phyloP scores from a whole-genome alignment of 139 green algal species.

The Auxenochlorella pyrenoidosa region DNA sequence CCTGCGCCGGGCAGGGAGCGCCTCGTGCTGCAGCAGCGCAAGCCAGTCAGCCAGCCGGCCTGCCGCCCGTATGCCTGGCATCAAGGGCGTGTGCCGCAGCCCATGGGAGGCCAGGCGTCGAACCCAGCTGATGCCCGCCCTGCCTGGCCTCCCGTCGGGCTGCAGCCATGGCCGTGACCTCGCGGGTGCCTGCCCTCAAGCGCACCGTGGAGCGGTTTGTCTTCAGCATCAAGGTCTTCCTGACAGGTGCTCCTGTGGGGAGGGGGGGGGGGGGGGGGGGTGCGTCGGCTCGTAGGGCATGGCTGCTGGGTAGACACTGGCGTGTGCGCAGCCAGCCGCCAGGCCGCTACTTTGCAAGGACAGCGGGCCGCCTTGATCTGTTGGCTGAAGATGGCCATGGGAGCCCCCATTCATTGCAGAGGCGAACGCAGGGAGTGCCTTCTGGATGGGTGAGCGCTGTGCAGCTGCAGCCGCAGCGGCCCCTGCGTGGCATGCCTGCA shows the following conservation, averaged over 20 bases:
- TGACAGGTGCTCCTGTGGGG: not conserved
- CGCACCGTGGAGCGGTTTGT: slow-evolving; percentile 43
- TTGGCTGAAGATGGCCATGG: too few species aligned
- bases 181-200: slow-evolving; percentile 42
- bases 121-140: not conserved
- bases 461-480: not conserved
- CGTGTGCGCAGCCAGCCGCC: too few species aligned
- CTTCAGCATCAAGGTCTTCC: slow-evolving; percentile 26
- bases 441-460: slow-evolving; percentile 26
- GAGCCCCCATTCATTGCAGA: not conserved
- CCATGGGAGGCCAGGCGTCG: too few species aligned
- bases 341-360: too few species aligned
- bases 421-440: not conserved
- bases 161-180: not conserved
- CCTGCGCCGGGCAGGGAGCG: too few species aligned
- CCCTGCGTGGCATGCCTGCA: too few species aligned
- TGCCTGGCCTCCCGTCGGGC: not conserved
- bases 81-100: too few species aligned
- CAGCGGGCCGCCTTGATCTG: not conserved
- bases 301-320: too few species aligned
- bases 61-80: too few species aligned
- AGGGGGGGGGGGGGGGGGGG: too few species aligned
- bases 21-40: too few species aligned
- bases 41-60: too few species aligned
- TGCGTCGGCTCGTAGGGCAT: not conserved